A percentile compares a stretch with the other conserved stretches of the same genome.
Evolutionary conservation across 2,329 filamentous ascomycete species (phyloP).

Genomic region (Elsinoe necatrix): DNA sequence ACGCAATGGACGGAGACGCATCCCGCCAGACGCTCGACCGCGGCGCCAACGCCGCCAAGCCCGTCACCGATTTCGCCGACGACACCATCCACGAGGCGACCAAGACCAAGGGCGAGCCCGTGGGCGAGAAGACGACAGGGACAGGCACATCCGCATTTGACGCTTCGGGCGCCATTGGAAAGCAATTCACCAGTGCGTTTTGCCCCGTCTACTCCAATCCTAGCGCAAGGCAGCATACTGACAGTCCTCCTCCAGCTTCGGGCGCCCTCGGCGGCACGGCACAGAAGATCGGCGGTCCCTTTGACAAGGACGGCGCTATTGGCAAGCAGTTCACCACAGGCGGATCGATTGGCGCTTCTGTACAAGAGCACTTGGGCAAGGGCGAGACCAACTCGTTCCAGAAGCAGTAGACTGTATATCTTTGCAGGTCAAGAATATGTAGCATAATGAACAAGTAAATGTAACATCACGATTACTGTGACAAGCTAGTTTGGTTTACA

Average conservation of each 20-base stretch:
- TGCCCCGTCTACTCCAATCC: neutral
- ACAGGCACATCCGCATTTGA: slow-evolving; percentile 24
- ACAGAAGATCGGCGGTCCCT: slow-evolving; percentile 32
- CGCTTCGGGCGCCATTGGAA: slow-evolving; percentile 28
- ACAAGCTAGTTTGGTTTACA: no score
- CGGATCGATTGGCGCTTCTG: slow-evolving; percentile 31
- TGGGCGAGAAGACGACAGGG: slow-evolving; percentile 23
- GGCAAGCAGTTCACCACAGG: slow-evolving; percentile 32
- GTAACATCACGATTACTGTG: neutral
- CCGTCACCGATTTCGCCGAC: slow-evolving; percentile 20
- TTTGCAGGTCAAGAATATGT: neutral
- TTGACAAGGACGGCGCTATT: slow-evolving; percentile 30
- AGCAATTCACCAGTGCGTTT: slow-evolving; percentile 27
- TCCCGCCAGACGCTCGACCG: slow-evolving; percentile 22
- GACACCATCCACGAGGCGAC: slow-evolving; percentile 23
- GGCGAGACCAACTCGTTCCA: slow-evolving; percentile 20
- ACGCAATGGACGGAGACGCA: slow-evolving; percentile 23
- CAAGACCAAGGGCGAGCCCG: slow-evolving; percentile 19
- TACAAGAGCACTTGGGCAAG: slow-evolving; percentile 30
- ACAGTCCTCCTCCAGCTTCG: slow-evolving; percentile 22
- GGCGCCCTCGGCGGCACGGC: slow-evolving; percentile 31
- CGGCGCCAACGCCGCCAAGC: slow-evolving; percentile 21
- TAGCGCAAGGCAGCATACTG: slow-evolving; percentile 2
- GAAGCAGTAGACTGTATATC: neutral
- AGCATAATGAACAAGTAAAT: neutral